These are phyloP conservation scores for Myxozyma sirexii DNA, from an alignment of 805 yeast genomes.

Conservation along the genomic window DNA sequence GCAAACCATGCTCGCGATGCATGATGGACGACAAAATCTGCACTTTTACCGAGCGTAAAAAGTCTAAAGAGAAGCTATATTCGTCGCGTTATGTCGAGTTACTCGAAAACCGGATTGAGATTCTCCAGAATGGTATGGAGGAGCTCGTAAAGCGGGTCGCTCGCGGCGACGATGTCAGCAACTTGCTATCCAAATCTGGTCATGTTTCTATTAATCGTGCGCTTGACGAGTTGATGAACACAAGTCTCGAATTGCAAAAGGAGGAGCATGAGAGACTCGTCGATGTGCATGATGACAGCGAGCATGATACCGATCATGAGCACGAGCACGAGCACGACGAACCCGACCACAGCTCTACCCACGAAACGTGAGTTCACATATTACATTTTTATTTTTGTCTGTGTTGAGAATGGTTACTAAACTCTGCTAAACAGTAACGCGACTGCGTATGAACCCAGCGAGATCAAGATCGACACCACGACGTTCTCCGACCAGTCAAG, in stretches of 20 bases:
- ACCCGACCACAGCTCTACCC: constrained; percentile 3
- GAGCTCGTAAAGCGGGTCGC: constrained; percentile 34
- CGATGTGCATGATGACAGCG: constrained; percentile 29
- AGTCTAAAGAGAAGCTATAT: constrained; percentile 56
- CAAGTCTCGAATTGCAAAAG: constrained; percentile 21
- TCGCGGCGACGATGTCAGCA: constrained; percentile 31
- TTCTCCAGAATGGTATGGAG: constrained; percentile 44
- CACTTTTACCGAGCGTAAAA: constrained; percentile 57
- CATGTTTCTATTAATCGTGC: constrained; percentile 37
- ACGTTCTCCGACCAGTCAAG: too few species aligned
- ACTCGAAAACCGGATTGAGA: constrained; percentile 58
- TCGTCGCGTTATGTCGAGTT: constrained; percentile 61
- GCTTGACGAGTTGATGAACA: constrained; percentile 33
- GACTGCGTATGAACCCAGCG: too few species aligned
- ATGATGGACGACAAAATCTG: constrained; percentile 59
- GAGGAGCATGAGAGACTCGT: constrained; percentile 27
- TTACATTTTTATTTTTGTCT: background rate
- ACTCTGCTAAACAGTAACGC: too few species aligned
- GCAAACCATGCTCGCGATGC: constrained; percentile 55
- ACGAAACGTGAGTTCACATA: constrained; percentile 15
- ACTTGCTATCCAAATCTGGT: constrained; percentile 31
- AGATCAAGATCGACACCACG: too few species aligned
- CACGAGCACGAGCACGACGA: constrained; percentile 20
- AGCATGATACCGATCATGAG: constrained; percentile 28
- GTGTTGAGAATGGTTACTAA: background rate